These are phyloP conservation scores for Acanthochlamys bracteata DNA, from an alignment of 106 monocot genomes.

Conservation along the genomic window DNA sequence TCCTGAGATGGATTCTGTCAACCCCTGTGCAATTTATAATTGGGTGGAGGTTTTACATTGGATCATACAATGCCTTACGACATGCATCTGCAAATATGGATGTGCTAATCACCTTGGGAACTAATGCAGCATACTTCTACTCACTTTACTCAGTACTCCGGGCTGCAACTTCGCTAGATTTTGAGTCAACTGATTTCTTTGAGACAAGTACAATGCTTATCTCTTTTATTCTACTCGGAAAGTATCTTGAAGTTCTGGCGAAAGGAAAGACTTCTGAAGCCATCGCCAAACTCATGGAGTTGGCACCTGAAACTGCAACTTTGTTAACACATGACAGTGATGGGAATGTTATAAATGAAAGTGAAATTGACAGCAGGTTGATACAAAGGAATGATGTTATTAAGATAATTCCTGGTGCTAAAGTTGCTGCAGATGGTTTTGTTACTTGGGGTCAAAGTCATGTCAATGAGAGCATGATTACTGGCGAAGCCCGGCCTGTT, in stretches of 20 bases:
- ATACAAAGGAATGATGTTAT: constrained; percentile 88
- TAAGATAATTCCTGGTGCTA: constrained; percentile 70
- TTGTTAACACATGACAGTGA: constrained; percentile 45
- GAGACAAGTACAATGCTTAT: constrained; percentile 91
- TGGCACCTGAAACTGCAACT: constrained; percentile 74
- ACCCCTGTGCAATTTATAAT: constrained; percentile 84
- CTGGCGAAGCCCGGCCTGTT: constrained; percentile 78
- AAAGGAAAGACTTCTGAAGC: constrained; percentile 90
- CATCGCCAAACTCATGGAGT: constrained; percentile 82
- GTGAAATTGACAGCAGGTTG: constrained; percentile 61
- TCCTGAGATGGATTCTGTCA: constrained; percentile 74
- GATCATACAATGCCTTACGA: constrained; percentile 64
- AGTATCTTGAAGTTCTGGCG: constrained; percentile 79
- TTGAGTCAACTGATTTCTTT: constrained; percentile 67
- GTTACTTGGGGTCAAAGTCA: constrained; percentile 90
- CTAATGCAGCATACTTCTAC: constrained; percentile 73
- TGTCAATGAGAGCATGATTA: constrained; percentile 95
- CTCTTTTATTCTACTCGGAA: constrained; percentile 83
- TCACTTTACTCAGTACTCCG: constrained; percentile 67
- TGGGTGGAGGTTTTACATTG: constrained; percentile 67
- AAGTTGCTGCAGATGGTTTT: constrained; percentile 74
- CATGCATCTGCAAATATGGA: constrained; percentile 90
- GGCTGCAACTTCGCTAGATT: constrained; percentile 48
- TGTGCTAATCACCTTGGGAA: constrained; percentile 78
- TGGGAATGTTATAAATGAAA: constrained; percentile 54